A percentile compares a stretch with the other conserved stretches of the same genome.
Conservation (phyloP, 2,329 filamentous ascomycete genomes). For the Paracamarosporium sp. region DNA sequence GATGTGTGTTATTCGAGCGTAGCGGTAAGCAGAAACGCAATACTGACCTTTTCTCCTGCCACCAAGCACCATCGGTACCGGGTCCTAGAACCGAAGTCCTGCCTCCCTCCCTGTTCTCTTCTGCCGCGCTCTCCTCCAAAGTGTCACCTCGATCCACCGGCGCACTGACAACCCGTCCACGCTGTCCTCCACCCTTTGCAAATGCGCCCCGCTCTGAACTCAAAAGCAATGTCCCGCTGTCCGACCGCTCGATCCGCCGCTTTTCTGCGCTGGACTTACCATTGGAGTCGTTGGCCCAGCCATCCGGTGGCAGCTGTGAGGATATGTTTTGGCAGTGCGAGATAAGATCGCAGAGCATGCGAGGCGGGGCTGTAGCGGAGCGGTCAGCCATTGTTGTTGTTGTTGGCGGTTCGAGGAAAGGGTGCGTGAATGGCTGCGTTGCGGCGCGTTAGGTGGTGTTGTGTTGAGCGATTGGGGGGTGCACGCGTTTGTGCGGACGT, state of each 20-base stretch:
- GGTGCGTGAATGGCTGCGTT: background rate
- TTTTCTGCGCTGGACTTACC: conserved; percentile 8
- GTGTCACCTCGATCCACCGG: too few relatives aligned
- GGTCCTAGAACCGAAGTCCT: too few relatives aligned
- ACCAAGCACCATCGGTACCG: too few relatives aligned
- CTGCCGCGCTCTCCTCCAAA: too few relatives aligned
- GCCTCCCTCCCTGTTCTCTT: too few relatives aligned
- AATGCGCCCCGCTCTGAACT: background rate
- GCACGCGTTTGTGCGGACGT: background rate
- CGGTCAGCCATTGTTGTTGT: background rate
- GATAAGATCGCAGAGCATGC: conserved; percentile 24
- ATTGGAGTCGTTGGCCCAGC: conserved; percentile 11
- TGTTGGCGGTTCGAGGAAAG: background rate
- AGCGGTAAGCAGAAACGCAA: too few relatives aligned
- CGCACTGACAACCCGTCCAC: background rate
- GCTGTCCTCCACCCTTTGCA: too few relatives aligned
- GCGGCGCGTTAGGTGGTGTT: background rate
- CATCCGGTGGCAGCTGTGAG: conserved; percentile 22
- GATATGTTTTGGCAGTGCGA: conserved; percentile 18
- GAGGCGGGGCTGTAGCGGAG: conserved; percentile 7
- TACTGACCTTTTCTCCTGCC: too few relatives aligned
- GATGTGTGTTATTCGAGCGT: background rate
- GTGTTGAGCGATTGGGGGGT: background rate
- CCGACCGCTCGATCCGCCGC: too few relatives aligned
- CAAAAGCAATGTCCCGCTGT: conserved; percentile 16